phyloP scores from a whole-genome alignment of 1,139 yeast species.

The Saccharomycopsis hybrid region DNA sequence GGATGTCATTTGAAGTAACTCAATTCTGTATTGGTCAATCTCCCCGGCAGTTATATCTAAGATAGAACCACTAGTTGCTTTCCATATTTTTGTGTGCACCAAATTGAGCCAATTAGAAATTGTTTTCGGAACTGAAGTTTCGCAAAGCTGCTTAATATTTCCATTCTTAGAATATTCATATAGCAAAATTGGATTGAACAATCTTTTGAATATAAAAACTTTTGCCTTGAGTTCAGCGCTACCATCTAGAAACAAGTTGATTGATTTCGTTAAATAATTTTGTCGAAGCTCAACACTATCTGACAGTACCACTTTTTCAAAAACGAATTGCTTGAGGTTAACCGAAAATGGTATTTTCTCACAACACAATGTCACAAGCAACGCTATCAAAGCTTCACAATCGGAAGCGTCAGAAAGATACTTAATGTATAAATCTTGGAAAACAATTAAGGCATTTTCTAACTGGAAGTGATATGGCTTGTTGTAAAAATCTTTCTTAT shows the following conservation, averaged over 20 bases:
- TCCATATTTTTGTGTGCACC: constrained; percentile 67
- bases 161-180: constrained; percentile 53
- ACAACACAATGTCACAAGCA: constrained; percentile 42
- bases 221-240: constrained; percentile 40
- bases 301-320: constrained; percentile 48
- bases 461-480: constrained; percentile 66
- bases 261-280: constrained; percentile 45
- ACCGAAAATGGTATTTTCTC: constrained; percentile 42
- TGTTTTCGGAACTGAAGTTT: constrained; percentile 27
- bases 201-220: constrained; percentile 53
- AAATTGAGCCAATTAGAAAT: constrained; percentile 53
- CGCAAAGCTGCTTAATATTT: constrained; percentile 46
- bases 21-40: constrained; percentile 70
- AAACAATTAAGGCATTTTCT: constrained; percentile 63
- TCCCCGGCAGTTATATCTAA: constrained; percentile 61
- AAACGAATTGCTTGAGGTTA: constrained; percentile 51
- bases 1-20: constrained; percentile 76
- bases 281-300: constrained; percentile 42
- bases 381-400: constrained; percentile 37
- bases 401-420: constrained; percentile 38
- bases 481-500: constrained; percentile 39
- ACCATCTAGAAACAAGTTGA: constrained; percentile 41
- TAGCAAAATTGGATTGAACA: constrained; percentile 61
- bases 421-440: constrained; percentile 43
- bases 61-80: constrained; percentile 44